Percentiles rank a stretch among this genome's conserved stretches.
phyloP scores from a whole-genome alignment of 2,329 filamentous ascomycete genomes.

The Fusarium vanettenii region DNA sequence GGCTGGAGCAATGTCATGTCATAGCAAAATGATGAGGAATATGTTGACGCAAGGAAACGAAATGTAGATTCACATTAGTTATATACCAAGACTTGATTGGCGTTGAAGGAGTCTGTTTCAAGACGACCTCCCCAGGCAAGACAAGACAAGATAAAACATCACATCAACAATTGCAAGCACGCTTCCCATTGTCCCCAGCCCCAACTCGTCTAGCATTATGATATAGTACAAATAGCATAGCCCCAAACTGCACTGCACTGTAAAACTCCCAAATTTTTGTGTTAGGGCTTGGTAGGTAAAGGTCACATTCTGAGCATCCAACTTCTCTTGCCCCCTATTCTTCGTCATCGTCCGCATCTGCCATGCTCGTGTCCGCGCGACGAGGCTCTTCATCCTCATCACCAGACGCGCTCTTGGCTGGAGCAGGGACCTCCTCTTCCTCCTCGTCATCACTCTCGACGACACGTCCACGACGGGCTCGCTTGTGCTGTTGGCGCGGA shows the following conservation, averaged over 20 bases:
- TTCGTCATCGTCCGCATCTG: conserved; percentile 51
- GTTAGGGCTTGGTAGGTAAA: conserved; percentile 20
- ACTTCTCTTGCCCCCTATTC: conserved; percentile 27
- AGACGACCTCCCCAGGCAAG: not conserved
- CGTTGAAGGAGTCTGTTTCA: not conserved
- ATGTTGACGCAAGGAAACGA: conserved; percentile 2
- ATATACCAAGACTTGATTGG: conserved; percentile 7
- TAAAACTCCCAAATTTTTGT: not conserved
- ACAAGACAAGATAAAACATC: conserved; percentile 1
- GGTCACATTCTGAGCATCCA: conserved; percentile 23
- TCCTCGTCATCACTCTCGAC: conserved; percentile 65
- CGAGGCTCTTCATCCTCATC: conserved; percentile 44
- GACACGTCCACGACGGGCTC: conserved; percentile 62
- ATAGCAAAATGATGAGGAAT: not conserved
- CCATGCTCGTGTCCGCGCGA: conserved; percentile 54
- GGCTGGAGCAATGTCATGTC: not conserved
- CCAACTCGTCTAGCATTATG: conserved; percentile 35
- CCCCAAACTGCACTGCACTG: not conserved
- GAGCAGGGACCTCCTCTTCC: conserved; percentile 35
- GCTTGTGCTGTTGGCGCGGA: conserved; percentile 56
- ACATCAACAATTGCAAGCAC: conserved; percentile 24
- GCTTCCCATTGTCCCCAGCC: conserved; percentile 35
- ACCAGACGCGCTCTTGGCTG: conserved; percentile 31
- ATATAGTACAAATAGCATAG: conserved; percentile 29
- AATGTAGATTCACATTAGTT: conserved; percentile 17